Conservation (phyloP, 2,329 filamentous ascomycete genomes). For the Stachybotrys chlorohalonatus region DNA sequence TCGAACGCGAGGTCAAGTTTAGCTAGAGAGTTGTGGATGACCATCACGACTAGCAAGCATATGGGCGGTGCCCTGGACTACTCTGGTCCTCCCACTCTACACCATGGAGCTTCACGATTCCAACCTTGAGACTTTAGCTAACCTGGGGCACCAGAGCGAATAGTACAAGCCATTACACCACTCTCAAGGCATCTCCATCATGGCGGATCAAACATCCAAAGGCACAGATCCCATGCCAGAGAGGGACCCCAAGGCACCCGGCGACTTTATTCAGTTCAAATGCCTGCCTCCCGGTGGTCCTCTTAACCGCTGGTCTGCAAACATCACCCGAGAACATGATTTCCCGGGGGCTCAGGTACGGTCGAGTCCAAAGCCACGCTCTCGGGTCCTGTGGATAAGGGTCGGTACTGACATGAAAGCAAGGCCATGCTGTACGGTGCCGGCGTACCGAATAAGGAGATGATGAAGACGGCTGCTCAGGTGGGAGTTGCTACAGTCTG, state of each 20-base stretch:
- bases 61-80: too few relatives aligned
- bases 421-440: conserved; percentile 94
- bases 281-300: conserved; percentile 40
- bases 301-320: conserved; percentile 80
- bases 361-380: too few relatives aligned
- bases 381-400: too few relatives aligned
- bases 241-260: conserved; percentile 34
- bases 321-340: conserved; percentile 76
- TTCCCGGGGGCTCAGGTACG: conserved; percentile 80
- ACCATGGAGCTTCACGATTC: too few relatives aligned
- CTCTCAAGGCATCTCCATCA: neutral
- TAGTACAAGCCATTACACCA: neutral
- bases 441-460: conserved; percentile 71
- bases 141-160: too few relatives aligned
- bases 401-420: neutral
- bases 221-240: conserved; percentile 8
- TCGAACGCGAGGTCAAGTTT: too few relatives aligned
- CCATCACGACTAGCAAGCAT: too few relatives aligned
- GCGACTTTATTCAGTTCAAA: conserved; percentile 45
- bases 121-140: too few relatives aligned
- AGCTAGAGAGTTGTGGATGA: too few relatives aligned
- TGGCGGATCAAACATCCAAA: conserved; percentile 1
- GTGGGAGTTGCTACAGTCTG: conserved; percentile 87
- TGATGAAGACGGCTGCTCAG: conserved; percentile 85
- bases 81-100: too few relatives aligned